phyloP scores from a whole-genome alignment of 768 basidiomycete species.

The Candolleomyces eurysporus region DNA sequence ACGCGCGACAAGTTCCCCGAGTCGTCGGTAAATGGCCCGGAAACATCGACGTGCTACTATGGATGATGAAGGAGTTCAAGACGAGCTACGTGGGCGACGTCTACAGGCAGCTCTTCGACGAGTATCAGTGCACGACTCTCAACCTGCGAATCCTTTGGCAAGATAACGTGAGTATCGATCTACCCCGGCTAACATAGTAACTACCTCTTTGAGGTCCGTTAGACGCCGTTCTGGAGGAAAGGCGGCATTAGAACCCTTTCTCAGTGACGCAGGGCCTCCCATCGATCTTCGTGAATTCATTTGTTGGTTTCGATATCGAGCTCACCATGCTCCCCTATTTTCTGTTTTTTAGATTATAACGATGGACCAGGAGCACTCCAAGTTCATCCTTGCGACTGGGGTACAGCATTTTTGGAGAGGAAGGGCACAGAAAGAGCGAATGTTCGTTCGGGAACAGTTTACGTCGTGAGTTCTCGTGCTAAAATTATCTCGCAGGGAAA shows the following conservation, averaged over 20 bases:
- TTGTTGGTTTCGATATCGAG: background rate
- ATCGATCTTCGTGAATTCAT: background rate
- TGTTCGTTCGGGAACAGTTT: conserved; percentile 40
- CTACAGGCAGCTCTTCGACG: conserved; percentile 64
- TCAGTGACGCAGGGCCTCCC: background rate
- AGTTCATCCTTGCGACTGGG: conserved; percentile 63
- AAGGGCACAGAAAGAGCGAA: conserved; percentile 57
- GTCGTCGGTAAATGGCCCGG: conserved; percentile 74
- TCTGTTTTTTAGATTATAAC: conserved; percentile 54
- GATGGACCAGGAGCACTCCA: conserved; percentile 70
- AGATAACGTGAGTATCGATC: conserved; percentile 52
- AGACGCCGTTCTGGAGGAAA: background rate
- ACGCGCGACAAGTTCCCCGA: conserved; percentile 51
- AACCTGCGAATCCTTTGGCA: conserved; percentile 69
- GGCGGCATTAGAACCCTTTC: background rate
- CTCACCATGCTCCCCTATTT: conserved; percentile 7
- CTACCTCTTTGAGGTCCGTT: background rate
- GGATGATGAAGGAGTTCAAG: conserved; percentile 52
- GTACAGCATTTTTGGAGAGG: conserved; percentile 72
- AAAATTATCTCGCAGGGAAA: conserved; percentile 33
- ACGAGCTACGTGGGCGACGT: conserved; percentile 62
- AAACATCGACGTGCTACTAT: conserved; percentile 68
- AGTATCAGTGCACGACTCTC: conserved; percentile 68
- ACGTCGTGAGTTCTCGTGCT: background rate
- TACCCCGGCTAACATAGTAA: background rate